A percentile compares a stretch with the other conserved stretches of the same genome.
phyloP scores from a whole-genome alignment of 2,329 filamentous ascomycete genomes.

The Diaporthe nobilis region DNA sequence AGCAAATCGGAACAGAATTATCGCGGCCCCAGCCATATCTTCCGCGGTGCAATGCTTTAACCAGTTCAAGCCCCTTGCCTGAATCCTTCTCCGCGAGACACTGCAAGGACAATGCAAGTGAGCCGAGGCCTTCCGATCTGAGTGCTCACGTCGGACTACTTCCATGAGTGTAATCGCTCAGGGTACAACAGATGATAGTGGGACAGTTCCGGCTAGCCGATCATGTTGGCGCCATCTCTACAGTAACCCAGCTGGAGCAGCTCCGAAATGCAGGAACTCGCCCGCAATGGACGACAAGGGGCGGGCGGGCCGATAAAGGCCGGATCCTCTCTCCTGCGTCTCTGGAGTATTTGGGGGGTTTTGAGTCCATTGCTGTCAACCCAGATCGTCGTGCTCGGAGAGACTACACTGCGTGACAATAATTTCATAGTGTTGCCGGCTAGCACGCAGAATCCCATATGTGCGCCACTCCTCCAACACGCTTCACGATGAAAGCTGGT shows the following conservation, averaged over 20 bases:
- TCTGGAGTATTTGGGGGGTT: background rate
- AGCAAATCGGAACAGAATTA: background rate
- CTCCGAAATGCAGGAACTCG: slow-evolving; percentile 22
- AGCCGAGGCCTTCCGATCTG: slow-evolving; percentile 7
- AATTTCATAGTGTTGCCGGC: slow-evolving; percentile 1
- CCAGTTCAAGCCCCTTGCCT: background rate
- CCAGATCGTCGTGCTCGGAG: background rate
- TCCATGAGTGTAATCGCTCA: background rate
- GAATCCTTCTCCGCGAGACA: background rate
- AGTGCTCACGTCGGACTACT: slow-evolving; percentile 5
- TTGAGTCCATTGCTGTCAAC: background rate
- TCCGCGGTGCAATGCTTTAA: background rate
- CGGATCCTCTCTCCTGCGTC: background rate
- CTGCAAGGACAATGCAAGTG: slow-evolving; percentile 3
- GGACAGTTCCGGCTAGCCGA: background rate
- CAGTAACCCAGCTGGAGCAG: slow-evolving; percentile 10
- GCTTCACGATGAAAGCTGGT: background rate
- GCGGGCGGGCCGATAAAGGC: background rate
- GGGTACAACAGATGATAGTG: background rate
- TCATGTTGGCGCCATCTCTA: background rate
- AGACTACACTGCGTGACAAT: background rate
- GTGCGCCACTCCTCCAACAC: background rate
- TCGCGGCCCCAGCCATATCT: slow-evolving; percentile 8
- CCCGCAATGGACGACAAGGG: background rate
- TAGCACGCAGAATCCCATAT: background rate